phyloP scores from a whole-genome alignment of 2,329 filamentous ascomycete genomes.

The Fusarium sp. region DNA sequence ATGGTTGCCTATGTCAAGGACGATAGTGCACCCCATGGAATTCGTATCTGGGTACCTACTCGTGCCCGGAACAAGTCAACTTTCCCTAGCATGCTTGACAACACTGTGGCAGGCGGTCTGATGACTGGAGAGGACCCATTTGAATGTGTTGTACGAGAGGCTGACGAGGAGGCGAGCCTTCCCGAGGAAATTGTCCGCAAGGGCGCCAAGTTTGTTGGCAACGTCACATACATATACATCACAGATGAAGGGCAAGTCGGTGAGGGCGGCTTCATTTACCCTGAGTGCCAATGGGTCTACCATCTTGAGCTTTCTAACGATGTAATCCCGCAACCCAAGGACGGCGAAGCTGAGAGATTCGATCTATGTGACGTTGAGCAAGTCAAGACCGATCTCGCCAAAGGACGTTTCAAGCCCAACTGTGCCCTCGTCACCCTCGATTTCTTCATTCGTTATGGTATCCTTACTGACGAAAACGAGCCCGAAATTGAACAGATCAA shows the following conservation, averaged over 20 bases:
- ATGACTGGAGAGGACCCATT: slow-evolving; percentile 83
- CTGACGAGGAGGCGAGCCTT: slow-evolving; percentile 88
- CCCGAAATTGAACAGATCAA: slow-evolving; percentile 81
- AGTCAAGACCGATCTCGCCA: slow-evolving; percentile 75
- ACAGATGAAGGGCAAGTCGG: slow-evolving; percentile 81
- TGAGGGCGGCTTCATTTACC: slow-evolving; percentile 85
- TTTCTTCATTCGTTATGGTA: slow-evolving; percentile 88
- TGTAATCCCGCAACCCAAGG: slow-evolving; percentile 79
- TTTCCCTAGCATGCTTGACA: slow-evolving; percentile 93
- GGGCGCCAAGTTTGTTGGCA: slow-evolving; percentile 71
- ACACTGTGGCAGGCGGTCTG: slow-evolving; percentile 86
- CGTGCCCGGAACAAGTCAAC: slow-evolving; percentile 84
- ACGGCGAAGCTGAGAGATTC: slow-evolving; percentile 91
- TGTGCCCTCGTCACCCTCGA: slow-evolving; percentile 87
- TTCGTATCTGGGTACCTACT: slow-evolving; percentile 87
- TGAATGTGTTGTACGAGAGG: slow-evolving; percentile 86
- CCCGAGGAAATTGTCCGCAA: slow-evolving; percentile 75
- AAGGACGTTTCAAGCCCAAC: slow-evolving; percentile 91
- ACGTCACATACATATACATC: slow-evolving; percentile 87
- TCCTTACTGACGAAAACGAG: slow-evolving; percentile 84
- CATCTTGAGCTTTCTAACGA: slow-evolving; percentile 81
- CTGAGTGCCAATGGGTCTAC: slow-evolving; percentile 92
- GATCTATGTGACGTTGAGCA: slow-evolving; percentile 82
- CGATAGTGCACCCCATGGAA: slow-evolving; percentile 59
- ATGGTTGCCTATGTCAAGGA: slow-evolving; percentile 77